Evolutionary conservation across 2,329 filamentous ascomycete species (phyloP).

Genomic region (Dendrostoma leiphaemia): DNA sequence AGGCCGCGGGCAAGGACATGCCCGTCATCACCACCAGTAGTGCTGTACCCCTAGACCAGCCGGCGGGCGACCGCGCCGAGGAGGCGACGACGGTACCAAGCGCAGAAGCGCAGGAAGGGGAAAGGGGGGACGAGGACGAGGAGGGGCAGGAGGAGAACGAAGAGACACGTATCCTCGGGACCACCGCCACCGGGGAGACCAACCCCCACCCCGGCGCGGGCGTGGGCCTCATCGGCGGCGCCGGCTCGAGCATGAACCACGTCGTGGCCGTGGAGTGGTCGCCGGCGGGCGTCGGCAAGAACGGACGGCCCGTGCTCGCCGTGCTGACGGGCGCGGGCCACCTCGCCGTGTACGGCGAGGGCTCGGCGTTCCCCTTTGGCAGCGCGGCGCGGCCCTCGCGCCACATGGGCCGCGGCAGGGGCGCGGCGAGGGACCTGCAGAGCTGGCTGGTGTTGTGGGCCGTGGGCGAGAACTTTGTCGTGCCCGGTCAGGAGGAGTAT

Average conservation of each 20-base stretch:
- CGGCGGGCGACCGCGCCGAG: conserved; percentile 44
- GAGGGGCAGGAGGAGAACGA: conserved; percentile 27
- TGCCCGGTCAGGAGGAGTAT: conserved; percentile 42
- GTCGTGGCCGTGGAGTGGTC: conserved; percentile 55
- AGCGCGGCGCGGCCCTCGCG: conserved; percentile 43
- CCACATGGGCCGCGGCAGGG: conserved; percentile 27
- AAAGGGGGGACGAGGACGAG: conserved; percentile 18
- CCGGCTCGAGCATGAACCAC: conserved; percentile 53
- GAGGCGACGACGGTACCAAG: conserved; percentile 36
- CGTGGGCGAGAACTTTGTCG: conserved; percentile 48
- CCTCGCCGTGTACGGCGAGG: conserved; percentile 52
- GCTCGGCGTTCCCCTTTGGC: conserved; percentile 22
- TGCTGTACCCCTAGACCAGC: conserved; percentile 24
- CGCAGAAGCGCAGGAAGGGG: conserved; percentile 19
- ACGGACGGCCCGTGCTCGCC: conserved; percentile 49
- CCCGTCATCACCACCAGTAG: conserved; percentile 14
- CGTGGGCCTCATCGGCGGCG: conserved; percentile 42
- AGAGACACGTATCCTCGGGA: conserved; percentile 26
- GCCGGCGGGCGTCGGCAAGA: conserved; percentile 55
- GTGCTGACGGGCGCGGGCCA: conserved; percentile 50
- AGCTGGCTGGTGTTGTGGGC: conserved; percentile 57
- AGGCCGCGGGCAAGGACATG: conserved; percentile 30
- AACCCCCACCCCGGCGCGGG: conserved; percentile 43
- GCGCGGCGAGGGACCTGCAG: conserved; percentile 37
- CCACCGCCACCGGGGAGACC: conserved; percentile 11